Base-by-base conservation (phyloP, 306 rosid genomes). In the Chamaecrista fasciculata region DNA sequence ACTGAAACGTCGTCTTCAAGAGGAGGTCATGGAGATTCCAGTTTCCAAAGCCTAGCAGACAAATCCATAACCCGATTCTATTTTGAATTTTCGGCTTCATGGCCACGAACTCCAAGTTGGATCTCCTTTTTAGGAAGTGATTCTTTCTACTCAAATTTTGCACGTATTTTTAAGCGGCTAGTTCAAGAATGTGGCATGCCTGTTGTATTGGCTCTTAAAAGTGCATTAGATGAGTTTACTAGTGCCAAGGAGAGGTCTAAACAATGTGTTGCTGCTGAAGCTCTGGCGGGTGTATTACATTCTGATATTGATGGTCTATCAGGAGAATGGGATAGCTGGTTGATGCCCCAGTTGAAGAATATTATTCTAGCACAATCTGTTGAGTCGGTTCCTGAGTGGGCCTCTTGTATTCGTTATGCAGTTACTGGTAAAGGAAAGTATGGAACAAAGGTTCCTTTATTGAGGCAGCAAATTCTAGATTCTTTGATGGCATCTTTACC, bases 81-180 rank as follows among this genome's bases (percentile, higher is more conserved):
- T 80, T 94, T 94, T 69, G 99, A 94, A 74, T 94, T 94, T 73
- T 85, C 97, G 4, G 83, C 99, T 70, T 89, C 99, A 65, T 94
- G 99, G 99, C 99, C 99, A n/a, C 99, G 99, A 4, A 94, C 99
- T 6, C 96, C 99, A 23, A 89, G 91, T 81, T 92, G 98, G 99
- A 91, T 89, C 21, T 90, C 95, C 49, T 84, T 89, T 66, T 60
- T 91, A 66, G 91, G 92, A 71, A 84, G 85, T 84, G 99, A 89
- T 71, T 81, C 89, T 67, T 94, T 94, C 75, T 91, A 94, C 81
- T 71, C 97, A 15, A 94, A 76, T 79, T 94, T 91, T 81, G 99
- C 99, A 2, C 87, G 99, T 51, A 94, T 91, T 79, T 94, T 94
- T 69, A 94, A 91, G 81, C 89, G 97, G 78, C 75, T 94, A 66